Evolutionary conservation across 495 filamentous ascomycete species (phyloP), one percentile per base, ranked within the genome.

Genomic region (Terfezia claveryi): DNA sequence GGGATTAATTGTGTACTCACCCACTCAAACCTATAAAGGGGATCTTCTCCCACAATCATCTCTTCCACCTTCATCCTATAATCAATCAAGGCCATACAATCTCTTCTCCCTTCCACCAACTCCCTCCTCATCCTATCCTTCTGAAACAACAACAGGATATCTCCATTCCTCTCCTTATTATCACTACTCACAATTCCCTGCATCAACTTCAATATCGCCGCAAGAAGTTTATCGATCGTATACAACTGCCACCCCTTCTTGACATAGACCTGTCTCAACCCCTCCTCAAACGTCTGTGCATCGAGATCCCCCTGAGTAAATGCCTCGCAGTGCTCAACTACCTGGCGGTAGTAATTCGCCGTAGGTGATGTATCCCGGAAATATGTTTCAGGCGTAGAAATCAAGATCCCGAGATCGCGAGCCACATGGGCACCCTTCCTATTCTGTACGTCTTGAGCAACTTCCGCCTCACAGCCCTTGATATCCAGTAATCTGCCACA

Each of bases 211-310:
- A 80, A 75, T 51, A 94, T 79, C 1, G 79, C 77, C 56, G 75
- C 74, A 54, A 94, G 75, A 51, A 95, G 78, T 62, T 89, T 85
- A 58, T 87, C 83, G 58, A 95, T 78, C 46, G 82, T 82, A 68
- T 95, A 95, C 16, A 99, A 68, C 57, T 82, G 82, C 78, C 87
- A 96, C 17, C 92, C 92, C 59, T 77, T 79, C 66, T 80, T 78
- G 54, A 96, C 73, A 66, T 94, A 96, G 64, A 81, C 92, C 56
- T 82, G 83, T 7, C 92, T 81, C 17, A 99, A 74, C 6, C 81
- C 82, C 61, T 95, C 91, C 63, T 99, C 89, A 52, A 92, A 82
- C 27, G 81, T 76, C 37, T 70, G 69, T 59, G 84, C 76, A 49
- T 96, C 92, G 36, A 87, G 71, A 44, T 94, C 86, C 14, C 79